Base-by-base conservation (phyloP, 2,329 filamentous ascomycete species). In the Pseudocercospora pini-densiflorae region DNA sequence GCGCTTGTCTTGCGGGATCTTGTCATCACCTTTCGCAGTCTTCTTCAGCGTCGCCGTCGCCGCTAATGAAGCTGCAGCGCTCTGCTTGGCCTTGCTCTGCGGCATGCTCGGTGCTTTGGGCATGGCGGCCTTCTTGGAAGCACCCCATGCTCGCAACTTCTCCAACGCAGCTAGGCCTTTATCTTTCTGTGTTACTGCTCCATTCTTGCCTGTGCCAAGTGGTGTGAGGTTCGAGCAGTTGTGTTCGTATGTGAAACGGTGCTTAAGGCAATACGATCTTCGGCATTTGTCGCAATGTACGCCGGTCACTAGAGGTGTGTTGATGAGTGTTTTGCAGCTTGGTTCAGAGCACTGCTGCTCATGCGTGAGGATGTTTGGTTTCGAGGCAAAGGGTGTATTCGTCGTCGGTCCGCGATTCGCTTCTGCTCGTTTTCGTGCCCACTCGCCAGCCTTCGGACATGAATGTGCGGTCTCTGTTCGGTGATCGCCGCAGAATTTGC, bases 11-110 rank as follows among this genome's bases (percentile, higher is more conserved):
- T 84, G 79, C 0, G 93, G 84, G 0, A 97, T 80, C 74, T 93
- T 94, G 9, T 89, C 88, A 70, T 98, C 94, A 0, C 96, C 96
- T 81, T 97, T 97, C 2, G 95, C 94, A 0, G 87, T 89, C 77
- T 90, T 91, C 82, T 97, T 97, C 49, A 99, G 83, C 9, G 86
- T 88, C 69, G 93, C 93, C 6, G 94, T 84, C 5, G 90, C 92
- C 2, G 89, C 83, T 19, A 92, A 72, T 2, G 90, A 86, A 58
- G 89, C 87, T 0, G 90, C 86, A 0, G 89, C 85, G 0, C 84
- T 86, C 40, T 85, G 84, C 49, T 75, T 76, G 1, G 77, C 69
- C 43, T 76, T 75, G 71, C 89, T 89, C 1, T 90, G 86, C 14
- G 91, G 80, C 5, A 82, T 83, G 29, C 85, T 79, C 29, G 55